Conservation (phyloP, 306 rosid species). For the Quercus suber region DNA sequence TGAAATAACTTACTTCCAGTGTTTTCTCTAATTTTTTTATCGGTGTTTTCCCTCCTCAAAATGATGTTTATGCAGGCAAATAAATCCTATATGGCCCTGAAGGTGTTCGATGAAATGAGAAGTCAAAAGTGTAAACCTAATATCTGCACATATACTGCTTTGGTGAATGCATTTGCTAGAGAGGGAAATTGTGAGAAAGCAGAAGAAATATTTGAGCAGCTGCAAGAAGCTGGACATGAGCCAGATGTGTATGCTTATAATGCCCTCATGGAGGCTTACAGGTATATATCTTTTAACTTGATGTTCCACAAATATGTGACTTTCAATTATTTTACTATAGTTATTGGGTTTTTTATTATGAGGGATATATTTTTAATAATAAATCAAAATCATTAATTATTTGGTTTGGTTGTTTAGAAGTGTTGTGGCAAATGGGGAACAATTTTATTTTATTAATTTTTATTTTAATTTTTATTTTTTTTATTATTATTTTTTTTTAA, state of each 20-base stretch:
- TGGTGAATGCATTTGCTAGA: constrained; percentile 92
- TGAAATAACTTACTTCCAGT: neutral
- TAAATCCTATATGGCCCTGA: constrained; percentile 71
- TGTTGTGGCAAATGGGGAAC: neutral
- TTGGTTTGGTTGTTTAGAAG: neutral
- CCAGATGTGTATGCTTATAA: constrained; percentile 87
- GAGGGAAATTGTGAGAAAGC: constrained; percentile 97
- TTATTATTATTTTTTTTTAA: no score
- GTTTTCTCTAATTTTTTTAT: neutral
- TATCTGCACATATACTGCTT: constrained; percentile 86
- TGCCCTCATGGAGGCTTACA: constrained; percentile 96
- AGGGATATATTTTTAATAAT: neutral
- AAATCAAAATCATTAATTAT: neutral
- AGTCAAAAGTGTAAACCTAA: constrained; percentile 67
- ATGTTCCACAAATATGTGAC: neutral
- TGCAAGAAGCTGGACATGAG: constrained; percentile 83
- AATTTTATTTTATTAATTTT: no score
- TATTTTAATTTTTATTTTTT: no score
- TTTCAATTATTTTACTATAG: neutral
- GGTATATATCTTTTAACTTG: constrained; percentile 42
- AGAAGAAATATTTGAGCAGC: constrained; percentile 88
- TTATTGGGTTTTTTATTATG: neutral
- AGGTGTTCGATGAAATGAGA: constrained; percentile 69
- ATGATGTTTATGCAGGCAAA: constrained; percentile 55
- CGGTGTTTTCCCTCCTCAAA: neutral